Evolutionary conservation across 176 grass and related monocot genomes (phyloP).

Genomic region (Oryza officinalis): DNA sequence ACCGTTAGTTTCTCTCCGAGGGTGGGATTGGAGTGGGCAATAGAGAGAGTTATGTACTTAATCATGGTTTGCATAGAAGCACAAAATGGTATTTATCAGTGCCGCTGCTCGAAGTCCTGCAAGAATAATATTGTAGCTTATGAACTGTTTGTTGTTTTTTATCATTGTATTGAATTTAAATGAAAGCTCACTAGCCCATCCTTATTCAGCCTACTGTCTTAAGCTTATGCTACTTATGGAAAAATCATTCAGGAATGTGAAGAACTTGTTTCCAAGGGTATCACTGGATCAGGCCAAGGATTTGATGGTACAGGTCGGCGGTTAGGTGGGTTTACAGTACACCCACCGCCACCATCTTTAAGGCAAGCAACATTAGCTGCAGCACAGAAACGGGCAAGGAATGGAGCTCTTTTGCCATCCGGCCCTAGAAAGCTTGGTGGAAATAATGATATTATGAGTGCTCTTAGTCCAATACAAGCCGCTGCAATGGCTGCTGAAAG

Average conservation of each 20-base stretch:
- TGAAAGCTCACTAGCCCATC: background rate
- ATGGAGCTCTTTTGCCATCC: slow-evolving; percentile 65
- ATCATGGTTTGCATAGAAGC: background rate
- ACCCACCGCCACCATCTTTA: slow-evolving; percentile 64
- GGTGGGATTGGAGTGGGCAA: background rate
- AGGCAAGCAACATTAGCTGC: slow-evolving; percentile 69
- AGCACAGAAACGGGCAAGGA: slow-evolving; percentile 78
- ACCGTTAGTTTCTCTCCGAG: background rate
- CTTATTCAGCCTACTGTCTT: background rate
- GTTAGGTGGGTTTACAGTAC: slow-evolving; percentile 72
- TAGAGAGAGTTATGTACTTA: background rate
- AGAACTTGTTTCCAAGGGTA: slow-evolving; percentile 88
- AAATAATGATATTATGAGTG: slow-evolving; percentile 79
- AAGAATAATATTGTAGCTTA: background rate
- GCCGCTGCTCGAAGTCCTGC: background rate
- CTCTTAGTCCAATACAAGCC: slow-evolving; percentile 91
- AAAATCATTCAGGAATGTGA: slow-evolving; percentile 79
- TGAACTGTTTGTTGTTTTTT: background rate
- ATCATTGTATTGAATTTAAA: background rate
- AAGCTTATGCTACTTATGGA: slow-evolving; percentile 22
- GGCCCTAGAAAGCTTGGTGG: slow-evolving; percentile 85
- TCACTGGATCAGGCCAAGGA: slow-evolving; percentile 79
- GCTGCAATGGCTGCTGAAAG: slow-evolving; percentile 96
- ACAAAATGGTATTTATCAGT: background rate
- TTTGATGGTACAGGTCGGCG: slow-evolving; percentile 81